Conservation (phyloP, 2,329 filamentous ascomycete genomes). For the Lachnellula occidentalis region DNA sequence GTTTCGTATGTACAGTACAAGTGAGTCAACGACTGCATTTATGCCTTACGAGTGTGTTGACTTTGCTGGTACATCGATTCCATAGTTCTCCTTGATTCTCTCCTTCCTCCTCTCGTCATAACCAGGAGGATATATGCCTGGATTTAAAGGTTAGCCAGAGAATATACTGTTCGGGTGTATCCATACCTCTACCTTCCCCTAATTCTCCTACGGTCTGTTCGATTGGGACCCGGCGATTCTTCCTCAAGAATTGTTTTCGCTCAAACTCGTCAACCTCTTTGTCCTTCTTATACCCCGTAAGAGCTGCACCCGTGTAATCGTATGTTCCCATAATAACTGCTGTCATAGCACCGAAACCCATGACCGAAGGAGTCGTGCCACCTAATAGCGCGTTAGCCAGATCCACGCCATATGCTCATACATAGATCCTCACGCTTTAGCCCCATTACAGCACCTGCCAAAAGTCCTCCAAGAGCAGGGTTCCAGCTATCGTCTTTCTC, state of each 20-base stretch:
- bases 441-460: constrained; percentile 57
- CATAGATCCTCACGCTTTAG: constrained; percentile 45
- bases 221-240: constrained; percentile 55
- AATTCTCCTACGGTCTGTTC: constrained; percentile 62
- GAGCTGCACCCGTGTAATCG: constrained; percentile 55
- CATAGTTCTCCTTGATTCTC: constrained; percentile 64
- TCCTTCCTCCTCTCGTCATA: constrained; percentile 64
- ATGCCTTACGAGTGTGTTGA: constrained; percentile 12
- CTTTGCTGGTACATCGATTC: constrained; percentile 52
- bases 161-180: not conserved
- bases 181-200: constrained; percentile 65
- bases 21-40: not conserved
- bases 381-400: constrained; percentile 35
- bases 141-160: constrained; percentile 6
- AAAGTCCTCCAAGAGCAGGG: constrained; percentile 58
- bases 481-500: constrained; percentile 64
- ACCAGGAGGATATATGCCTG: constrained; percentile 62
- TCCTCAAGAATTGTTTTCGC: constrained; percentile 56
- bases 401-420: not conserved
- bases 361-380: constrained; percentile 55
- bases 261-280: constrained; percentile 56
- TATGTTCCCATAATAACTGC: constrained; percentile 53
- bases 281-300: constrained; percentile 46
- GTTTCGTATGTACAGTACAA: constrained; percentile 22
- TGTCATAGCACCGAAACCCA: constrained; percentile 57